Evolutionary conservation across 495 filamentous ascomycete genomes (phyloP), one percentile per base, ranked within the genome.

Genomic region (Penicillium goetzii): DNA sequence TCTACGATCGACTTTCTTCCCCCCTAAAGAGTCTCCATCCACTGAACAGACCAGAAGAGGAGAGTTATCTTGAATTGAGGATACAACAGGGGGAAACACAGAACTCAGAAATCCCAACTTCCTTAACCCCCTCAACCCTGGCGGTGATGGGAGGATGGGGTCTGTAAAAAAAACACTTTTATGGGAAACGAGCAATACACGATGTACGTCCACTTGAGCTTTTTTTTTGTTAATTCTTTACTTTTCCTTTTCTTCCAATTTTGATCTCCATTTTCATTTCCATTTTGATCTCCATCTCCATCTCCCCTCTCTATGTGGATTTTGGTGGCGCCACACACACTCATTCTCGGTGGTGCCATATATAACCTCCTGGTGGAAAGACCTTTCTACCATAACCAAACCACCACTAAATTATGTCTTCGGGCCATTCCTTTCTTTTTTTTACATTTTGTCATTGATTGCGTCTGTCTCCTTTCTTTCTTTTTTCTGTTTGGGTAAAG

Each of bases 181-280:
- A 71, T 41, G 67, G 67, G 67, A 72, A 70, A 72, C 65, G 65
- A 69, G 71, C 61, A 74, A 74, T 61, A 74, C 59, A 64, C 51
- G 56, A 74, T 66, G 71, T 68, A 69, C 56, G 61, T 62, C 28
- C 30, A 52, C 54, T 59, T 58, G n/a, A 45, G 52, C 47, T 59
- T 54, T 65, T 41, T 28, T 47, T 54, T 40, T 41, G 15, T 4
- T 12, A 23, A 11, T 56, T 51, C 38, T 65, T 47, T n/a, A 19
- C n/a, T 41, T 47, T 25, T 43, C 33, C 14, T 49, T 38, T 61
- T n/a, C n/a, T 34, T 32, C 23, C 32, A 19, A 30, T 21, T 43
- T 50, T 50, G 19, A 28, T 23, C 19, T 63, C 57, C 60, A 36
- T 30, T 47, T 52, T 32, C 12, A 17, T 61, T 49, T 43, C 23